Conservation (phyloP, 2,329 filamentous ascomycete genomes). For the Penicillium sp. region DNA sequence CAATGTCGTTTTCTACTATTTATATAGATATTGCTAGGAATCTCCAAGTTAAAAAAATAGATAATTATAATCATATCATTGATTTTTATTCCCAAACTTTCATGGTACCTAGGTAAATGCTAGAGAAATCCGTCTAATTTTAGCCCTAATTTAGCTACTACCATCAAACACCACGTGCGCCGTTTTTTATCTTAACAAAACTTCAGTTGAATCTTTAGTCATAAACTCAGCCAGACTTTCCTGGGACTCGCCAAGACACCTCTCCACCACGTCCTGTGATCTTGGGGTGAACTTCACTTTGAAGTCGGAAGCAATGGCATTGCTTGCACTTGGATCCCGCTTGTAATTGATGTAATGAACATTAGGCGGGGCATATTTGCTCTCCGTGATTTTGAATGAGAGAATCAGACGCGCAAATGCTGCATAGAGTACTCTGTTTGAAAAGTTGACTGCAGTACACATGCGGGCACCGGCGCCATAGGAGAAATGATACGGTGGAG, state of each 20-base stretch:
- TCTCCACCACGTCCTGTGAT: background rate
- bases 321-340: constrained; percentile 17
- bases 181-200: background rate
- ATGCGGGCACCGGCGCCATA: constrained; percentile 19
- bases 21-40: background rate
- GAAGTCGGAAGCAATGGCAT: constrained; percentile 15
- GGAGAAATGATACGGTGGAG: constrained; percentile 18
- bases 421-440: constrained; percentile 20
- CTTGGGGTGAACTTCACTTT: constrained; percentile 14
- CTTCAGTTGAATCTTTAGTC: background rate
- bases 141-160: too few relatives aligned
- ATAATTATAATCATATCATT: too few relatives aligned
- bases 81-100: too few relatives aligned
- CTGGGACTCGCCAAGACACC: constrained; percentile 4
- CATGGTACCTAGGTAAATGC: too few relatives aligned
- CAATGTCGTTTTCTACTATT: background rate
- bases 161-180: too few relatives aligned
- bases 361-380: constrained; percentile 6
- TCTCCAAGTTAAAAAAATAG: background rate
- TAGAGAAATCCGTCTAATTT: too few relatives aligned
- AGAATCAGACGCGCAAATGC: constrained; percentile 20
- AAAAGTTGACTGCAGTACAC: constrained; percentile 21
- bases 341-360: constrained; percentile 20
- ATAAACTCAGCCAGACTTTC: background rate
- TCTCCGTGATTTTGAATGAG: constrained; percentile 16